phyloP scores from a whole-genome alignment of 768 basidiomycete genomes.

The Cystofilobasidium bisporidii region DNA sequence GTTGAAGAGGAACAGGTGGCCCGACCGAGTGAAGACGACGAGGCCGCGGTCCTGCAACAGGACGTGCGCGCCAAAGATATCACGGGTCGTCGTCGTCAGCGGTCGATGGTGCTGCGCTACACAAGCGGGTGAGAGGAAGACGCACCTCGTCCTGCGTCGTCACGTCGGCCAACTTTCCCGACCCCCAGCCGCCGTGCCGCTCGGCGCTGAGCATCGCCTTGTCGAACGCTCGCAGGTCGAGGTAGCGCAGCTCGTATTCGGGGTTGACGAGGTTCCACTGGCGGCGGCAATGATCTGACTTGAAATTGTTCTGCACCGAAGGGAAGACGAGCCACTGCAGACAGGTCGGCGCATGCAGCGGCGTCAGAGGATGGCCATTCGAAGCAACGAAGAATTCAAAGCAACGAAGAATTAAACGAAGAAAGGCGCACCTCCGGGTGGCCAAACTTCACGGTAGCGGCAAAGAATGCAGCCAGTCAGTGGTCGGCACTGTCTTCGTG shows the following conservation, averaged over 20 bases:
- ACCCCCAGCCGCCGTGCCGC: slow-evolving; percentile 16
- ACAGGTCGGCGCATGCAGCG: no score
- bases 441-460: no score
- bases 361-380: no score
- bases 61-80: neutral
- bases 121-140: neutral
- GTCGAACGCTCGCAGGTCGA: slow-evolving; percentile 23
- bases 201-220: slow-evolving; percentile 18
- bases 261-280: slow-evolving; percentile 29
- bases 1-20: slow-evolving; percentile 27
- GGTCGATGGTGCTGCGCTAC: neutral
- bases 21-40: slow-evolving; percentile 22
- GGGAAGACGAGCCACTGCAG: slow-evolving; percentile 32
- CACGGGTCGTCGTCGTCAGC: neutral
- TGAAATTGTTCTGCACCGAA: slow-evolving; percentile 24
- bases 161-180: slow-evolving; percentile 15
- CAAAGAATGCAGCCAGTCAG: no score
- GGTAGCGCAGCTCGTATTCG: slow-evolving; percentile 21
- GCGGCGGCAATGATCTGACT: slow-evolving; percentile 26
- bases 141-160: slow-evolving; percentile 24
- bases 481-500: no score
- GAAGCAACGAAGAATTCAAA: no score
- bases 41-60: slow-evolving; percentile 16
- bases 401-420: no score
- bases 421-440: slow-evolving; percentile 30